phyloP scores from a whole-genome alignment of 73 alveolate genomes.

The Tetrahymena borealis region DNA sequence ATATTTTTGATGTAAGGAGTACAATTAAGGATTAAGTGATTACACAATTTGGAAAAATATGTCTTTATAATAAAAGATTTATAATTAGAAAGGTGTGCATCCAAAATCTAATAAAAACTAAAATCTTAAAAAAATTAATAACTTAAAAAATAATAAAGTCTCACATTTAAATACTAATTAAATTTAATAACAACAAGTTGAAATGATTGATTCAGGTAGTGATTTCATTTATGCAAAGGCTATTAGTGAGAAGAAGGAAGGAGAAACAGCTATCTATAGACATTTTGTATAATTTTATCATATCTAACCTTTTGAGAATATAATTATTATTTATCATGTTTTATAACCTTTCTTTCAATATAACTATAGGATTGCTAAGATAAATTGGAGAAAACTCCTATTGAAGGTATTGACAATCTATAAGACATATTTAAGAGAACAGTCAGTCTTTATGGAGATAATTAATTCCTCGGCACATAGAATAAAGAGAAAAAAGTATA shows the following conservation, averaged over 20 bases:
- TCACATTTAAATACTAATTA: not conserved
- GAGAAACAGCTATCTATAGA: constrained; percentile 67
- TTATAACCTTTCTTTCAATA: not conserved
- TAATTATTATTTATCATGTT: not conserved
- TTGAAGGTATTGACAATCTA: not conserved
- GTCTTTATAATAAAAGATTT: not conserved
- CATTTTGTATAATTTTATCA: constrained; percentile 49
- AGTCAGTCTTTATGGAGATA: not conserved
- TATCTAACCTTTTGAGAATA: not conserved
- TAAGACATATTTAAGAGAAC: not conserved
- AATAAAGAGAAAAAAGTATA: not conserved
- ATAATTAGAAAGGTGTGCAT: not conserved
- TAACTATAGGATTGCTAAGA: not conserved
- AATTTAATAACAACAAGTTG: not conserved
- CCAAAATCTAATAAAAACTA: not conserved
- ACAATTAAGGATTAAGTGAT: not conserved
- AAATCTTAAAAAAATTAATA: not conserved
- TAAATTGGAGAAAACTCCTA: not conserved
- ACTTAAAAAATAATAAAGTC: not conserved
- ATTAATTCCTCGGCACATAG: not conserved
- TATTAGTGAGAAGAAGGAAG: constrained; percentile 57
- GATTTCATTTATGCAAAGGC: constrained; percentile 42
- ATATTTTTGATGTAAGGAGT: not conserved
- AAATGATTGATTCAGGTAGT: not conserved
- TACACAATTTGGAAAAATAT: not conserved